phyloP scores from a whole-genome alignment of 2,329 filamentous ascomycete genomes.

The Epichloe aotearoae region DNA sequence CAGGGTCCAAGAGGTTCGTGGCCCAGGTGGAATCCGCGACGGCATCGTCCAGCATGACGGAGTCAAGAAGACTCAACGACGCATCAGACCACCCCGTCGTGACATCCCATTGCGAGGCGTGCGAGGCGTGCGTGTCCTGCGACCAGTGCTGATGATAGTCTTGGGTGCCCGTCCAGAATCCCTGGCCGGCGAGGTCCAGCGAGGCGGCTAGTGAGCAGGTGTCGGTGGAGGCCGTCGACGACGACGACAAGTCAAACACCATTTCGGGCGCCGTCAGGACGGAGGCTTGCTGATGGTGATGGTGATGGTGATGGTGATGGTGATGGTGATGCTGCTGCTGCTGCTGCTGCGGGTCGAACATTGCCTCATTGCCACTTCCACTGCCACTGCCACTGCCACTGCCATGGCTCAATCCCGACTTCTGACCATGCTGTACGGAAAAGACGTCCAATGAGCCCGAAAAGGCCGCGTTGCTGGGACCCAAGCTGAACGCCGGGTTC shows the following conservation, averaged over 20 bases:
- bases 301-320: background rate
- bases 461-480: constrained; percentile 1
- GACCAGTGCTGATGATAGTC: constrained; percentile 4
- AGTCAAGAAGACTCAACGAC: constrained; percentile 3
- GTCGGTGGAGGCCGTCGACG: background rate
- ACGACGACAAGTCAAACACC: constrained; percentile 2
- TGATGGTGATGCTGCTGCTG: background rate
- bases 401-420: background rate
- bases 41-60: constrained; percentile 2
- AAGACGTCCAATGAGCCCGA: constrained; percentile 5
- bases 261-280: constrained; percentile 1
- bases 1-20: background rate
- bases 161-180: background rate
- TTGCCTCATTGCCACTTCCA: background rate
- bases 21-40: constrained; percentile 2
- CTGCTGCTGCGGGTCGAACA: background rate
- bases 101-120: constrained; percentile 3
- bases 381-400: background rate
- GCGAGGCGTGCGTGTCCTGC: constrained; percentile 1
- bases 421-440: background rate
- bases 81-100: constrained; percentile 6
- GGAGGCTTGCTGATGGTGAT: background rate
- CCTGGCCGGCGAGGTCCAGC: background rate
- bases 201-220: background rate
- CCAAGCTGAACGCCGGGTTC: constrained; percentile 7